phyloP scores from a whole-genome alignment of 495 filamentous ascomycete genomes.

The Aspergillus kassunensis region DNA sequence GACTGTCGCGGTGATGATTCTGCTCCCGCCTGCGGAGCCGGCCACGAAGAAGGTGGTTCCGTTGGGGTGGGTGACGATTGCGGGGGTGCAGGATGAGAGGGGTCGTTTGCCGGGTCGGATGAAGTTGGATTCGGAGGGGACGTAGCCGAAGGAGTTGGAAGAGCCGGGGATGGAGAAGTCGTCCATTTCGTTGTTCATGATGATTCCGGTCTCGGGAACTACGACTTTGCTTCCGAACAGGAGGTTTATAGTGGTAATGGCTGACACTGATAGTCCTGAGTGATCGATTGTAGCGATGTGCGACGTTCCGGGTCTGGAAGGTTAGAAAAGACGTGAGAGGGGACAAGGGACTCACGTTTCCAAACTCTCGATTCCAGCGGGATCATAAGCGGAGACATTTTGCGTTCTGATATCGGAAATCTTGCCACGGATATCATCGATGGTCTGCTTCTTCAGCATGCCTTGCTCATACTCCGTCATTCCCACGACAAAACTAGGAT shows the following conservation, averaged over 20 bases:
- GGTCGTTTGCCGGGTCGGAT: constrained; percentile 78
- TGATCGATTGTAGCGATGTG: constrained; percentile 69
- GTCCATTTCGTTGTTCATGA: constrained; percentile 96
- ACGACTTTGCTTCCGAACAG: constrained; percentile 75
- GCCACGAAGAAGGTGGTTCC: constrained; percentile 63
- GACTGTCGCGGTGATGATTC: constrained; percentile 81
- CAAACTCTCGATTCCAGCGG: constrained; percentile 55
- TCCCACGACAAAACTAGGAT: constrained; percentile 66
- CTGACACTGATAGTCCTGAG: constrained; percentile 64
- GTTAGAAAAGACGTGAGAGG: background rate
- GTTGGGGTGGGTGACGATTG: constrained; percentile 67
- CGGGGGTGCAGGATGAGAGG: constrained; percentile 71
- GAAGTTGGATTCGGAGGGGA: constrained; percentile 76
- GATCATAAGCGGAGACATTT: constrained; percentile 68
- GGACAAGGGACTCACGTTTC: constrained; percentile 44
- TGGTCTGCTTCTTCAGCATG: constrained; percentile 61
- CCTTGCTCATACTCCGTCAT: constrained; percentile 58
- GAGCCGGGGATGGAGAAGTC: constrained; percentile 74
- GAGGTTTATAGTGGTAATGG: constrained; percentile 81
- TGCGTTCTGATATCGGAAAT: constrained; percentile 69
- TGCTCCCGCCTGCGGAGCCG: constrained; percentile 79
- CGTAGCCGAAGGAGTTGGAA: constrained; percentile 76
- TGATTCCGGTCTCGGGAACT: constrained; percentile 76
- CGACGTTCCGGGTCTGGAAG: constrained; percentile 61
- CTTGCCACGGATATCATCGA: constrained; percentile 52